Percentiles rank a stretch among this genome's conserved stretches.
phyloP scores from a whole-genome alignment of 495 filamentous ascomycete genomes.

The Neurospora sp. region DNA sequence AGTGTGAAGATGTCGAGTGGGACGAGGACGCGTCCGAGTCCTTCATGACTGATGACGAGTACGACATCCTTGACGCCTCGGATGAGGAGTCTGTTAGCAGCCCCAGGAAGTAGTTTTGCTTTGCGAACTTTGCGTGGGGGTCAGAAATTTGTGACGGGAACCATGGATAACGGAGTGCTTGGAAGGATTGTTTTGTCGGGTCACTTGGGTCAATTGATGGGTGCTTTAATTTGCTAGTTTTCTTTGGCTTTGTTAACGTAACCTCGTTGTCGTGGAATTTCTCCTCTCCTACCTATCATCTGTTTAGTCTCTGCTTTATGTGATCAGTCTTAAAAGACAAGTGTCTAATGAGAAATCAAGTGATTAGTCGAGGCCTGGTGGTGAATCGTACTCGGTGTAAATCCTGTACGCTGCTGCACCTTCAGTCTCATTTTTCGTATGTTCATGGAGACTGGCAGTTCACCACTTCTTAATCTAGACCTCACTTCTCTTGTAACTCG shows the following conservation, averaged over 20 bases:
- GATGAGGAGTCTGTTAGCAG: conserved; percentile 65
- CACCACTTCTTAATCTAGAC: not conserved
- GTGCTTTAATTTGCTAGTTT: not conserved
- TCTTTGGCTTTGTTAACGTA: not conserved
- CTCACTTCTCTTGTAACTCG: not conserved
- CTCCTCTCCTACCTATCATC: not conserved
- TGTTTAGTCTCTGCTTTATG: not conserved
- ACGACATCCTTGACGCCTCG: conserved; percentile 89
- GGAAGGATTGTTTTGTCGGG: not conserved
- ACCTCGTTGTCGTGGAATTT: not conserved
- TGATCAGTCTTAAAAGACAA: not conserved
- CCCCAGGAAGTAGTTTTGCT: not conserved
- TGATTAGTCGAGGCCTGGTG: not conserved
- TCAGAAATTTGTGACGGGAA: conserved; percentile 7
- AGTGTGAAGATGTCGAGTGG: conserved; percentile 46
- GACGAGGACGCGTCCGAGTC: conserved; percentile 50
- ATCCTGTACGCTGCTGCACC: not conserved
- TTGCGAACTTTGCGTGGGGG: not conserved
- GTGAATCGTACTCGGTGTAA: not conserved
- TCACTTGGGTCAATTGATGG: not conserved
- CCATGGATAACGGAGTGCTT: conserved; percentile 5
- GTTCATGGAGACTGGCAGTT: not conserved
- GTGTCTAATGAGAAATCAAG: not conserved
- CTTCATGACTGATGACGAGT: conserved; percentile 95
- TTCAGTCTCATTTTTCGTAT: not conserved